Evolutionary conservation across 2,329 filamentous ascomycete species (phyloP), one percentile per base, ranked within the genome.

Genomic region (Lachnellula occidentalis): DNA sequence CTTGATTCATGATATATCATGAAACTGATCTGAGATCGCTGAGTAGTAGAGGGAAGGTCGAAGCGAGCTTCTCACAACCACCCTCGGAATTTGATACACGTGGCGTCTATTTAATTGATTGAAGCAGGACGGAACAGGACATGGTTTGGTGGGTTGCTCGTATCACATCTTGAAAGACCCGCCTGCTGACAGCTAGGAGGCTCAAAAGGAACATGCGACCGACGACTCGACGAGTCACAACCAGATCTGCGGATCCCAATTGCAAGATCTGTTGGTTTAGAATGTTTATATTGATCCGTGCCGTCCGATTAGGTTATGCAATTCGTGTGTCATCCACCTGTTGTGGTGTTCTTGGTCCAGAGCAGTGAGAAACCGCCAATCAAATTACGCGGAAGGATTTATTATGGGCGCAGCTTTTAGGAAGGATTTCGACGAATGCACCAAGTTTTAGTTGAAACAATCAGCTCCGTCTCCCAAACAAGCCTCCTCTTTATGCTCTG

Each of bases 371-470:
- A 39, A 17, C 39, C 9, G 27, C 24, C 45, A 48, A 52, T 42
- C 21, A 48, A 36, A 31, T 34, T 45, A 42, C 14, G 21, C 36
- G 11, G 21, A 43, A 48, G 51, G 51, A 53, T 53, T 48, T 39
- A 12, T n/a, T 42, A 22, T 34, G 31, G 51, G 45, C 51, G 45
- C 45, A 48, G 43, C 36, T 19, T n/a, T 27, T 41, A 31, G 11
- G 24, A 15, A 51, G 49, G 49, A 51, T 51, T n/a, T 24, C 17
- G 12, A 19, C 15, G 17, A 41, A n/a, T 15, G 15, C 15, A 41
- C 27, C 27, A 11, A 11, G 4, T 31, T 31, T 31, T 31, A 31
- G 27, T 31, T 31, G 27, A 31, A 31, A 31, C 27, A 31, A 31
- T 31, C 9, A 31, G 27, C 27, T 31, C 9, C 9, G 15, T n/a